Evolutionary conservation across 257 asterid genomes (phyloP), one percentile per base, ranked within the genome.

Genomic region (Echium plantagineum): DNA sequence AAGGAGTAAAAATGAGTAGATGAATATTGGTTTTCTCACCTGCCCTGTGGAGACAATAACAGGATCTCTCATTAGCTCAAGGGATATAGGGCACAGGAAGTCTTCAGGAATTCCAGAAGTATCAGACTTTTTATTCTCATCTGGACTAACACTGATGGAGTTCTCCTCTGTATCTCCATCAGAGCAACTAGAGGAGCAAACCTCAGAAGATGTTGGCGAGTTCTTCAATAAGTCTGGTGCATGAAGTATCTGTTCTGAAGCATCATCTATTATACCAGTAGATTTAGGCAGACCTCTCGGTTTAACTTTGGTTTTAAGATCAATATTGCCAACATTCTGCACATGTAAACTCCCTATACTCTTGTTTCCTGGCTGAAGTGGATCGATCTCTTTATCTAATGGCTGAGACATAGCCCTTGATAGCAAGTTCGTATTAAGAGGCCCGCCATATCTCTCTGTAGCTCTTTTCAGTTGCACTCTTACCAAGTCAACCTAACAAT

Each of bases 31-130:
- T 69, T 24, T 24, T 7, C 24, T 7, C 63, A 73, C 81, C 84
- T 79, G 84, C 46, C 84, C 98, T 0, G 98, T 91, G 52, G 97
- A 83, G 48, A 86, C 97, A 74, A 88, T 84, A 52, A 91, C 98
- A 1, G 98, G 98, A 75, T 91, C 95, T 75, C 90, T 79, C 98
- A 91, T 88, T 57, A 91, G 81, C 66, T 91, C 98, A 60, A 91
- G 94, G 26, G 98, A 85, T 60, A 91, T 86, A n/a, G 98, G 98
- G 71, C 98, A 91, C 35, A 67, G 89, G 64, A 82, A 89, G 71
- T 91, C 98, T 18, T 75, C 88, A 4, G 95, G 98, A 70, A 86
- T 73, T 24, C 74, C 73, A 56, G 83, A 78, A 76, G 77, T 77
- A 67, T 83, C 85, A 2, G 69, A 57, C 77, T 85, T 79, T 71